Evolutionary conservation across 2,329 filamentous ascomycete genomes (phyloP).

Genomic region (Penicillium sp.): DNA sequence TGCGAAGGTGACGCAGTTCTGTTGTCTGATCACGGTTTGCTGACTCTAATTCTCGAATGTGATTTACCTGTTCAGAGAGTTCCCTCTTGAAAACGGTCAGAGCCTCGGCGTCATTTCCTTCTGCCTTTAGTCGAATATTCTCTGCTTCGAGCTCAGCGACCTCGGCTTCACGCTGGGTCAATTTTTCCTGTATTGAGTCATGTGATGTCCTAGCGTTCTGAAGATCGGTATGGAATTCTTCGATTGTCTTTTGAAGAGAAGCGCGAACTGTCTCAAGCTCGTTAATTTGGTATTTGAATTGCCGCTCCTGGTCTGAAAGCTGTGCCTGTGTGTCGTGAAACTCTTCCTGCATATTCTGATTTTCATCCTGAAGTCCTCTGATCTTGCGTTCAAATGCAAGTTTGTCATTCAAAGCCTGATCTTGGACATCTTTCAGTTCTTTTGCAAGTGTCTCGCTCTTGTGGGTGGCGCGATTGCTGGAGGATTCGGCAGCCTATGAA

Average conservation of each 20-base stretch:
- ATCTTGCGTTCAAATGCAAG: constrained; percentile 56
- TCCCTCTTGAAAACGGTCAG: constrained; percentile 82
- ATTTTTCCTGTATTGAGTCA: constrained; percentile 62
- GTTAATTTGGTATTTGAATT: constrained; percentile 58
- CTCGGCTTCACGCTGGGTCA: constrained; percentile 68
- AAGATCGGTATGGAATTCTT: constrained; percentile 52
- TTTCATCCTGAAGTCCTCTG: constrained; percentile 63
- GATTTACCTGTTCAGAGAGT: constrained; percentile 85
- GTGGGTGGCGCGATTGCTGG: constrained; percentile 50
- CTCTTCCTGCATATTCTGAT: constrained; percentile 74
- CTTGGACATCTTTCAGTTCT: constrained; percentile 57
- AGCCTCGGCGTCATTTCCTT: constrained; percentile 82
- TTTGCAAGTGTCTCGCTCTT: constrained; percentile 56
- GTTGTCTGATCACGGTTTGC: constrained; percentile 74
- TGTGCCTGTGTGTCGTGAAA: constrained; percentile 78
- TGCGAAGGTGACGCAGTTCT: constrained; percentile 79
- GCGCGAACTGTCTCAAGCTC: constrained; percentile 63
- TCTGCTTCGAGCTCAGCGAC: constrained; percentile 77
- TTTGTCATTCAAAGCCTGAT: constrained; percentile 56
- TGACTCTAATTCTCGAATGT: constrained; percentile 80
- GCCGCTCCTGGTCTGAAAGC: constrained; percentile 66
- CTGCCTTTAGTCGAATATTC: constrained; percentile 77
- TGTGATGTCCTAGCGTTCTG: constrained; percentile 59
- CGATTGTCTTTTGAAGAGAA: constrained; percentile 56
- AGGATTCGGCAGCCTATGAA: constrained; percentile 52